phyloP scores from a whole-genome alignment of 2,329 filamentous ascomycete genomes.

The Penicillium sclerotigenum region DNA sequence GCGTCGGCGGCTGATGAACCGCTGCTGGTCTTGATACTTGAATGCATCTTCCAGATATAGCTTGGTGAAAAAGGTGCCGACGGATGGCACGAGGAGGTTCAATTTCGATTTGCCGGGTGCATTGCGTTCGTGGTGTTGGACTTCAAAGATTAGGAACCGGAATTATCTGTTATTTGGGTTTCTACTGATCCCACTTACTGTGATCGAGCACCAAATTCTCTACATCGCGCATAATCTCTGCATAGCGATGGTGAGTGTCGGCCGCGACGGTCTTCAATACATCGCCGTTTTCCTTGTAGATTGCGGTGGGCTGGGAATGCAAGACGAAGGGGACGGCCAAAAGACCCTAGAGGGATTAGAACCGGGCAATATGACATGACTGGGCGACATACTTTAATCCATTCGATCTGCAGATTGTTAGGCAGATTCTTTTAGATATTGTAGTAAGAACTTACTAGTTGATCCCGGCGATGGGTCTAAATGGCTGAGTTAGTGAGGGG shows the following conservation, averaged over 20 bases:
- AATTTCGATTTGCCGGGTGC: conserved; percentile 78
- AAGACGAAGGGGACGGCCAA: conserved; percentile 94
- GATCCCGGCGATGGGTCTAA: conserved; percentile 83
- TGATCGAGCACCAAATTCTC: conserved; percentile 90
- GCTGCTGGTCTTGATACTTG: conserved; percentile 78
- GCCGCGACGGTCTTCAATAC: conserved; percentile 68
- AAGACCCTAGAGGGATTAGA: conserved; percentile 53
- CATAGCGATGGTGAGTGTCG: conserved; percentile 81
- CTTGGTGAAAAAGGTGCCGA: conserved; percentile 91
- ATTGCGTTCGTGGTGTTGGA: conserved; percentile 69
- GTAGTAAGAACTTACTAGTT: conserved; percentile 59
- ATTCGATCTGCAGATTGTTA: conserved; percentile 61
- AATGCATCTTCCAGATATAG: conserved; percentile 86
- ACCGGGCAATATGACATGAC: neutral
- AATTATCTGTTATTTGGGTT: neutral
- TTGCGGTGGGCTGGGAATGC: conserved; percentile 87
- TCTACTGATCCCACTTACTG: conserved; percentile 53
- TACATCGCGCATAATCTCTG: conserved; percentile 91
- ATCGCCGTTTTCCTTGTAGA: conserved; percentile 67
- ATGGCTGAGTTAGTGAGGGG: conserved; percentile 11
- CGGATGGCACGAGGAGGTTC: conserved; percentile 82
- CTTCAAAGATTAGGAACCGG: conserved; percentile 43
- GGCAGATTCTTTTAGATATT: neutral
- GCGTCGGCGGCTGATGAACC: conserved; percentile 83
- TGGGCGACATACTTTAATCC: conserved; percentile 68